These are phyloP conservation scores for Colletotrichum costaricense DNA, from an alignment of 2,329 filamentous ascomycete species.

Conservation along the genomic window DNA sequence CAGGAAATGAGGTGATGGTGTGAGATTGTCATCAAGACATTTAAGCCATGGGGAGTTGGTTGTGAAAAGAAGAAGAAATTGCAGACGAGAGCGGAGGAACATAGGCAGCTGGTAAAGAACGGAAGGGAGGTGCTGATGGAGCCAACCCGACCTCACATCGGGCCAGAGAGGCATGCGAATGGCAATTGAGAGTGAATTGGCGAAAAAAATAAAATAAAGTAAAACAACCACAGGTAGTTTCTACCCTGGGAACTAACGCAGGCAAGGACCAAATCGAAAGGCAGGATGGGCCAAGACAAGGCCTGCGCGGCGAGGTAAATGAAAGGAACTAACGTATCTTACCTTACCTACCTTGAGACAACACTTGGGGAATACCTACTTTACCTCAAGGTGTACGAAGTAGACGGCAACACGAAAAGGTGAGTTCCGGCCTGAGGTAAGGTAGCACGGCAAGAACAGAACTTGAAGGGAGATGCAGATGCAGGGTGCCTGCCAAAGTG, in stretches of 20 bases:
- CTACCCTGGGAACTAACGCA: not conserved
- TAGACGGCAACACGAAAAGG: not conserved
- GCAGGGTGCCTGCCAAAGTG: not conserved
- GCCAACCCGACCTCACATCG: slow-evolving; percentile 10
- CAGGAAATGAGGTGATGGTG: slow-evolving; percentile 14
- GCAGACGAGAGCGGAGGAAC: not conserved
- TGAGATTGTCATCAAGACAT: slow-evolving; percentile 24
- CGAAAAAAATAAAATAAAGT: not conserved
- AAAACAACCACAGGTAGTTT: not conserved
- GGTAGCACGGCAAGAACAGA: slow-evolving; percentile 9
- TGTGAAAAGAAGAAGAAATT: slow-evolving; percentile 30
- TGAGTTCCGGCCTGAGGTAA: slow-evolving; percentile 7
- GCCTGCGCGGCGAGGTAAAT: not conserved
- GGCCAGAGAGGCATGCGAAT: not conserved
- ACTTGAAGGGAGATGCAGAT: slow-evolving; percentile 10
- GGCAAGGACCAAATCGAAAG: not conserved
- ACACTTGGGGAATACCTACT: not conserved
- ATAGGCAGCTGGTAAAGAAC: slow-evolving; percentile 12
- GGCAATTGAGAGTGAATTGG: not conserved
- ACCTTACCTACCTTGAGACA: not conserved
- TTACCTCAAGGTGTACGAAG: not conserved
- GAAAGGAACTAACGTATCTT: not conserved
- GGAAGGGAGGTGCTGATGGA: slow-evolving; percentile 32
- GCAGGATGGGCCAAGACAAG: not conserved
- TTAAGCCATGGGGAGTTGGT: slow-evolving; percentile 26